Conservation (phyloP, 805 yeast genomes). For the Pichia manshurica region DNA sequence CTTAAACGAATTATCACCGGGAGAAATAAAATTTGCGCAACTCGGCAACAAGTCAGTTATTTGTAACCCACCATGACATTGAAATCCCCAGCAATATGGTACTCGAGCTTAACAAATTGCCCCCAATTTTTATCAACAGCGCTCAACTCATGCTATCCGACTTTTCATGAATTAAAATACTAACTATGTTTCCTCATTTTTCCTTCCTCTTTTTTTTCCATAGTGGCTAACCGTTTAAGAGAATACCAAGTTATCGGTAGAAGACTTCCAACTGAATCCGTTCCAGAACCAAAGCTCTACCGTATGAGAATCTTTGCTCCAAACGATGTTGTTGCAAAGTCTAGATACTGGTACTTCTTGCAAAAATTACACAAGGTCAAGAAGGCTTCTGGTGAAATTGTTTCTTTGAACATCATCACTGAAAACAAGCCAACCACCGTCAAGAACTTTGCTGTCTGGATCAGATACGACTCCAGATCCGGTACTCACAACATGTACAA, state of each 20-base stretch:
- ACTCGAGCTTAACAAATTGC: too few species aligned
- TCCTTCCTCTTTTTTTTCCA: neutral
- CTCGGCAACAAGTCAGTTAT: too few species aligned
- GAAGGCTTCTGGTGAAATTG: constrained; percentile 99
- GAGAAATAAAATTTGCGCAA: too few species aligned
- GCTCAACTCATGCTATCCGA: too few species aligned
- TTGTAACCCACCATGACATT: too few species aligned
- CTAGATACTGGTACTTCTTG: constrained; percentile 99
- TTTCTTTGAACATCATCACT: constrained; percentile 81
- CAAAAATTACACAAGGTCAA: constrained; percentile 99
- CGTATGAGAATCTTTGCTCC: constrained; percentile 99
- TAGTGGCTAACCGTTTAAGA: constrained; percentile 86
- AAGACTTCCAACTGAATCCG: constrained; percentile 98
- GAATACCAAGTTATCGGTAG: constrained; percentile 99
- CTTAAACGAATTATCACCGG: too few species aligned
- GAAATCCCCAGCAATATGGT: too few species aligned
- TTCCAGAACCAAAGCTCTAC: constrained; percentile 99
- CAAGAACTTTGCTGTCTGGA: constrained; percentile 99
- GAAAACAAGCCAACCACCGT: constrained; percentile 98
- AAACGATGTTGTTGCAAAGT: constrained; percentile 98
- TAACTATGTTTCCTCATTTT: neutral
- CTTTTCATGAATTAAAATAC: neutral
- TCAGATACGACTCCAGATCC: constrained; percentile 99
- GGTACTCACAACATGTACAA: constrained; percentile 99
- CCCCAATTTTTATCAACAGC: too few species aligned